A percentile compares a stretch with the other conserved stretches of the same genome.
These are phyloP conservation scores for Collariella sp. DNA, from an alignment of 495 filamentous ascomycete genomes.

Conservation along the genomic window DNA sequence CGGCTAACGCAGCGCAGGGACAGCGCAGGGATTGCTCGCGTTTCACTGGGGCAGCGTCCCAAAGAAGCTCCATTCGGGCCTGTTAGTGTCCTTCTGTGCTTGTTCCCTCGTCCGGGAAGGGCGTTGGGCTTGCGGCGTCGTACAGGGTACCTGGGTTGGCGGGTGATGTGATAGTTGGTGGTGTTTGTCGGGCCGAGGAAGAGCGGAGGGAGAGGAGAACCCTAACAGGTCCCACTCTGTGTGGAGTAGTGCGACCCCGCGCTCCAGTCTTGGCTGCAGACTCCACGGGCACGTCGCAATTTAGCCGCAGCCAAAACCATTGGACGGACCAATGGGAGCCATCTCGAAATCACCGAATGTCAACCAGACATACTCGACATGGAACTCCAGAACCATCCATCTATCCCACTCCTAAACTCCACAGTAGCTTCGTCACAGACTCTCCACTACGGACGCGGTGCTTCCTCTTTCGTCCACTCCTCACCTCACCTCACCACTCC, in stretches of 20 bases:
- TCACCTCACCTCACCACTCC: not conserved
- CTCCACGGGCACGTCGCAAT: slow-evolving; percentile 25
- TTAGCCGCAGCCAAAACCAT: slow-evolving; percentile 36
- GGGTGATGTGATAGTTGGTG: slow-evolving; percentile 11
- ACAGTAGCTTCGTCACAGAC: not conserved
- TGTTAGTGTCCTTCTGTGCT: slow-evolving; percentile 27
- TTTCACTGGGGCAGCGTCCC: slow-evolving; percentile 24
- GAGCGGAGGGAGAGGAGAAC: not conserved
- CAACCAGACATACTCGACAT: too few species aligned
- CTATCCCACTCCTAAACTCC: not conserved
- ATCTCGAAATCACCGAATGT: slow-evolving; percentile 24
- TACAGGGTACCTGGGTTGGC: slow-evolving; percentile 1
- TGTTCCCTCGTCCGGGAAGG: slow-evolving; percentile 13
- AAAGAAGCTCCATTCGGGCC: slow-evolving; percentile 21
- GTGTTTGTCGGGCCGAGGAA: slow-evolving; percentile 1
- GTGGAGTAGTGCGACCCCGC: slow-evolving; percentile 8
- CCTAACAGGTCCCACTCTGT: not conserved
- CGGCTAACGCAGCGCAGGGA: slow-evolving; percentile 7
- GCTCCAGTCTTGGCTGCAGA: slow-evolving; percentile 10
- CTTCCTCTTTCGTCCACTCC: not conserved
- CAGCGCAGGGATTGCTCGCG: slow-evolving; percentile 14
- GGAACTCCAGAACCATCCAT: too few species aligned
- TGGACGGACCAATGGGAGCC: slow-evolving; percentile 24
- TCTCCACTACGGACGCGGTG: not conserved
- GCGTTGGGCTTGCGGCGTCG: slow-evolving; percentile 7